Evolutionary conservation across 164 flowering plant genomes (phyloP), one percentile per base, ranked within the genome.

Genomic region (Saururus chinensis): DNA sequence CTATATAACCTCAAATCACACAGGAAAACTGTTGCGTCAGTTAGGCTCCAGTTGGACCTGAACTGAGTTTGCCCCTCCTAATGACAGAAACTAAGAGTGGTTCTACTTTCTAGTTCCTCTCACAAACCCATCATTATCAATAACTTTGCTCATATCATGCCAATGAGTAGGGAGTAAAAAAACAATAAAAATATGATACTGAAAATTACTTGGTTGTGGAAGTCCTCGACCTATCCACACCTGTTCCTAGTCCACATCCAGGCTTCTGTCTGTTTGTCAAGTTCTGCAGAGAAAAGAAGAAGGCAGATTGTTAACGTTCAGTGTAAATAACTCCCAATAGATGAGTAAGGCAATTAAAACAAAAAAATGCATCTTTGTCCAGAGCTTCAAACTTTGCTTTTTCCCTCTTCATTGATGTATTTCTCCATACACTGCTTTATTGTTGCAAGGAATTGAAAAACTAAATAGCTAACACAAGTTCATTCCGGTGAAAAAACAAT

Each of bases 211-310:
- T 61, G 52, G 93, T 89, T 45, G 84, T 82, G 55, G 84, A 76
- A 25, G 78, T 79, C 76, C 96, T 83, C 10, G 93, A 78, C 60
- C 96, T 76, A 68, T 89, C 96, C 14, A 83, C 82, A 26, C 79
- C 88, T 23, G 96, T 74, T 56, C 96, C 96, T 69, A 81, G 83
- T 61, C 85, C 88, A 40, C 91, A 89, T 53, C 96, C 93, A 51
- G 89, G 91, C 65, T 85, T 87, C 75, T 79, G 77, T 75, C 93
- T 78, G 66, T 76, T 87, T 52, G 79, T 74, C 56, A 85, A 60
- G 81, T 89, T 89, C 93, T 64, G 63, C 55, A 45, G 23, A 61
- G 9, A 51, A 22, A 4, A 8, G 41, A 61, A 7, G 9, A 51
- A 58, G 19, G 1, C 41, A 26, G 9, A 25, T 17, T 37, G 21